phyloP scores from a whole-genome alignment of 805 yeast genomes.

The Metschnikowia henanensis region DNA sequence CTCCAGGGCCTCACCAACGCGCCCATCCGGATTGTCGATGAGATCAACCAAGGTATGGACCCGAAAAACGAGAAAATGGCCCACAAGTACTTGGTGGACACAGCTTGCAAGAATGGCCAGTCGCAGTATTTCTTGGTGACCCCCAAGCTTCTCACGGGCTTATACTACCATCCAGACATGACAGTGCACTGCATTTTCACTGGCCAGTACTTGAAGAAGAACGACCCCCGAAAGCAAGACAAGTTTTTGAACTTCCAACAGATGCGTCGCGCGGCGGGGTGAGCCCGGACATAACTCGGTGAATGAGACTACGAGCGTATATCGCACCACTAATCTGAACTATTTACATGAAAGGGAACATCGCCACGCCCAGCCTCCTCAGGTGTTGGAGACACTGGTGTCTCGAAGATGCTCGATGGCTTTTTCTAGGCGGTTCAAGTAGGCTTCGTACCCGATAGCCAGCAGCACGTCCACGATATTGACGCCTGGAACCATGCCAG shows the following conservation, averaged over 20 bases:
- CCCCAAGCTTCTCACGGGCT: slow-evolving; percentile 80
- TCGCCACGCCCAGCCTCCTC: background rate
- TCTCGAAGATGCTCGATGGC: slow-evolving; percentile 11
- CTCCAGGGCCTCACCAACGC: slow-evolving; percentile 85
- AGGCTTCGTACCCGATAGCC: slow-evolving; percentile 45
- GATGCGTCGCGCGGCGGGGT: too few species aligned
- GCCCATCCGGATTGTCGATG: slow-evolving; percentile 95
- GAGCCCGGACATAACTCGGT: too few species aligned
- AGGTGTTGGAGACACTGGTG: background rate
- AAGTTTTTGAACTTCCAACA: slow-evolving; percentile 33
- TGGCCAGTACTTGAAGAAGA: slow-evolving; percentile 27
- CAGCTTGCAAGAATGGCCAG: slow-evolving; percentile 59
- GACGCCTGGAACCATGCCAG: slow-evolving; percentile 71
- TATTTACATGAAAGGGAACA: background rate
- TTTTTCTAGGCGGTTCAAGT: slow-evolving; percentile 10
- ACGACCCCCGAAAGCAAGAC: slow-evolving; percentile 7
- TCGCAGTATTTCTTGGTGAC: slow-evolving; percentile 92
- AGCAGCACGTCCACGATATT: slow-evolving; percentile 58
- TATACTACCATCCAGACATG: slow-evolving; percentile 79
- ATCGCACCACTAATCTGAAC: too few species aligned
- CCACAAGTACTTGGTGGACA: slow-evolving; percentile 80
- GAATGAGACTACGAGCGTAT: too few species aligned
- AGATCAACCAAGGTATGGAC: slow-evolving; percentile 99
- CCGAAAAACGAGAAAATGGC: slow-evolving; percentile 86
- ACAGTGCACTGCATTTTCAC: slow-evolving; percentile 75